phyloP scores from a whole-genome alignment of 192 early-diverging fungal species.

The Entomortierella parvispora region DNA sequence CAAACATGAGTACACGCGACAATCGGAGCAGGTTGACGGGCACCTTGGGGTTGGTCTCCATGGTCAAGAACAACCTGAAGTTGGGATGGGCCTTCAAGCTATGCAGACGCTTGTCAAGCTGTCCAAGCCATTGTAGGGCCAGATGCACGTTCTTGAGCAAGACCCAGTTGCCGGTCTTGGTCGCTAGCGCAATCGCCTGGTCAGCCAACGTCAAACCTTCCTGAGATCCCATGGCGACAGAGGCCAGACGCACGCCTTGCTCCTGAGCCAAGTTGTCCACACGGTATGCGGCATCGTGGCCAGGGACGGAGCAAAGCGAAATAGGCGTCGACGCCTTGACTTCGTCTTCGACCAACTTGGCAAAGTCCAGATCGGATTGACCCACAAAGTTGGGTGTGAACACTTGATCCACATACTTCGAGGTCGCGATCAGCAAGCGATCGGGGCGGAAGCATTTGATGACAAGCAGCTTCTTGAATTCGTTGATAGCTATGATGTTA shows the following conservation, averaged over 20 bases:
- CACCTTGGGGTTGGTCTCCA: constrained; percentile 97
- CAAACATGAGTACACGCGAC: constrained; percentile 94
- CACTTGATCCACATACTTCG: constrained; percentile 75
- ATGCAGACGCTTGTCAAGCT: constrained; percentile 95
- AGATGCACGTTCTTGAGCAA: constrained; percentile 99
- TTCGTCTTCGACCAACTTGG: constrained; percentile 77
- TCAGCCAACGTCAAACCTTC: constrained; percentile 94
- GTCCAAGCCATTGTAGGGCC: constrained; percentile 90
- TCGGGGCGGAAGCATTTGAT: constrained; percentile 91
- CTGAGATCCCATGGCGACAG: constrained; percentile 97
- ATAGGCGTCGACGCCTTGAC: constrained; percentile 80
- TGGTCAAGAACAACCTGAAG: constrained; percentile 97
- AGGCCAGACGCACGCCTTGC: constrained; percentile 64
- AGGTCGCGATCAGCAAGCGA: constrained; percentile 79
- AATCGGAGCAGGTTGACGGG: constrained; percentile 91
- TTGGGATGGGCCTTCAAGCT: constrained; percentile 81
- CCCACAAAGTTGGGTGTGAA: constrained; percentile 69
- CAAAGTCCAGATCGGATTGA: constrained; percentile 74
- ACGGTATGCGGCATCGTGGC: constrained; percentile 95
- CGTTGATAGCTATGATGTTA: constrained; percentile 57
- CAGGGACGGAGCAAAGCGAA: constrained; percentile 91
- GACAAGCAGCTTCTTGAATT: constrained; percentile 83
- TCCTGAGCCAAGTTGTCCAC: constrained; percentile 90
- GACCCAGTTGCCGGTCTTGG: constrained; percentile 92
- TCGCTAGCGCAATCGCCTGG: constrained; percentile 84